Percentiles rank a stretch among this genome's conserved stretches.
Evolutionary conservation across 2,329 filamentous ascomycete genomes (phyloP).

Genomic region (Cytospora mali): DNA sequence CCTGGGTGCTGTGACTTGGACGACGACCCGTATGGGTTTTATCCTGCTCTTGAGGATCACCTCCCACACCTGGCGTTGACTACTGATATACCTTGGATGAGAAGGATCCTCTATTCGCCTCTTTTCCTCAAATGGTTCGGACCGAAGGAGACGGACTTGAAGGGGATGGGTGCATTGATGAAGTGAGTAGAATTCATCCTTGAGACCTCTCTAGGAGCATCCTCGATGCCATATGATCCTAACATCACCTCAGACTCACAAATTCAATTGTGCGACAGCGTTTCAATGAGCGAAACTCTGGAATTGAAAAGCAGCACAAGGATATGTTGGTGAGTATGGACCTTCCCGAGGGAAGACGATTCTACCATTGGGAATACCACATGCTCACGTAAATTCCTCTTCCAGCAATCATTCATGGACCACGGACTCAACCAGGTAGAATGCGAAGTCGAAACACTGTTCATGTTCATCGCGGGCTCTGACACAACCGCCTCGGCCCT

Average conservation of each 20-base stretch:
- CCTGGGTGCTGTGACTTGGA: constrained; percentile 40
- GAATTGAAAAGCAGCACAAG: constrained; percentile 44
- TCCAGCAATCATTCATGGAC: constrained; percentile 48
- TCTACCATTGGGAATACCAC: too few species aligned
- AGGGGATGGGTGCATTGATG: constrained; percentile 35
- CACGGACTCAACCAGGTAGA: constrained; percentile 44
- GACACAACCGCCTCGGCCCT: constrained; percentile 54
- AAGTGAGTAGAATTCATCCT: constrained; percentile 32
- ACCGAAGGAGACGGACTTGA: constrained; percentile 33
- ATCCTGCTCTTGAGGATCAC: constrained; percentile 41
- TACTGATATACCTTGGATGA: constrained; percentile 42
- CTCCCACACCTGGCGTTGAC: constrained; percentile 45
- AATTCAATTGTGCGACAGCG: constrained; percentile 38
- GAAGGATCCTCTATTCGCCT: constrained; percentile 30
- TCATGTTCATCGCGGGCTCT: constrained; percentile 46
- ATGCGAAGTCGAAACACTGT: constrained; percentile 42
- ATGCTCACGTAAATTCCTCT: not conserved
- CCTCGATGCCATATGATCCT: too few species aligned
- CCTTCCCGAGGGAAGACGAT: constrained; percentile 47
- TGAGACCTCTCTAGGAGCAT: constrained; percentile 30
- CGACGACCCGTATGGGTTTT: constrained; percentile 45
- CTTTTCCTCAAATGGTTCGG: constrained; percentile 41
- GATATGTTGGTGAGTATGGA: constrained; percentile 53
- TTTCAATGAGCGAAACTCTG: constrained; percentile 45
- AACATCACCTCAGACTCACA: not conserved